Evolutionary conservation across 805 yeast species (phyloP), one percentile per base, ranked within the genome.

Genomic region (Candida berthetii): DNA sequence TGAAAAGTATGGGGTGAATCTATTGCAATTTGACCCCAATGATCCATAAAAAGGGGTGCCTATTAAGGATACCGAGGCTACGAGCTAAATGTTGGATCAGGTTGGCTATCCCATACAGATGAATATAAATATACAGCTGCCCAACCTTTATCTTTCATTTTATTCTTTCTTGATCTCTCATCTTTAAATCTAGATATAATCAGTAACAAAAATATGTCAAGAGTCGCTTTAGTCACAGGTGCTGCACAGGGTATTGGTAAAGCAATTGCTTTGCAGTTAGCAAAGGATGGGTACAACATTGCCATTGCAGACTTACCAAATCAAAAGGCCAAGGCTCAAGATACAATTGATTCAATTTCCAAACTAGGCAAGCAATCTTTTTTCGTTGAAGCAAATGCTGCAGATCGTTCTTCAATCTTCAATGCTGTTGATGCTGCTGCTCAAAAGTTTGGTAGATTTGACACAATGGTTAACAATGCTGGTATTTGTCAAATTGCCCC

Each of bases 191-290:
- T n/a, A n/a, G n/a, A n/a, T n/a, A n/a, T n/a, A n/a, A n/a, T n/a
- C n/a, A n/a, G n/a, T n/a, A n/a, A n/a, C n/a, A n/a, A n/a, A n/a
- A n/a, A n/a, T n/a, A 27, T 27, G 29, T 27, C 29, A 27, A 31
- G 13, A 31, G 34, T 31, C 11, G 96, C 96, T 3, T 79, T 88
- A 25, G 76, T 88, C 24, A 88, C 96, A 14, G 96, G 96, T 39
- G 89, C 93, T 10, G 82, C 95, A 15, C 93, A 87, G 53, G 96
- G 96, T 9, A 80, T 89, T 54, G 96, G 96, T 36, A 84, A 81
- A 56, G 90, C 86, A 56, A 88, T 75, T 57, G 82, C 95, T 4
- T 55, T 67, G 24, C 95, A 88, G 63, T 71, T 89, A 55, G 96
- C 96, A 14, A 62, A 68, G 40, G 78, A 73, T 48, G 95, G 95